Evolutionary conservation across 2,329 filamentous ascomycete species (phyloP), one percentile per base, ranked within the genome.

Genomic region (Eutypella sp.): DNA sequence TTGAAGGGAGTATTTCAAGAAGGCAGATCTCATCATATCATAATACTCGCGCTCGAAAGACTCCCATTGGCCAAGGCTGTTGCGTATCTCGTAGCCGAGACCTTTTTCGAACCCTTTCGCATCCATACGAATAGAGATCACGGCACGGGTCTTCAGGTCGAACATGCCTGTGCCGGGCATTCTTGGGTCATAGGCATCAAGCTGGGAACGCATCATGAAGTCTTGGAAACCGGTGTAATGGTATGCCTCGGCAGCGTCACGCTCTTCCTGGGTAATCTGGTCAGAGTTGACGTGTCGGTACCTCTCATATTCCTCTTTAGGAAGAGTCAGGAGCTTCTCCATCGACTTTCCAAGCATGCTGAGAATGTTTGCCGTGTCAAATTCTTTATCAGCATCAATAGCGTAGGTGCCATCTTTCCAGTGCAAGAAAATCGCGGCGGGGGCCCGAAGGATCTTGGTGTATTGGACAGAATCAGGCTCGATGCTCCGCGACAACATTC

Each of bases 1-100:
- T 67, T 99, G 93, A 24, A 99, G 74, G 9, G 91, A 96, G 66
- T 99, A 99, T 62, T 99, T 99, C 45, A 99, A 73, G 69, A 99
- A 92, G 0, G 92, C 93, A 1, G 91, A 81, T 44, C 95, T 81
- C 48, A 95, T 92, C 90, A 99, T 95, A 66, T 99, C 93, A 64
- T 85, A 95, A 65, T 93, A 96, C 60, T 99, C 95, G 47, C 91
- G 83, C 68, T 99, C 93, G 63, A 85, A 99, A 0, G 92, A 97
- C 64, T 95, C 86, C 75, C 79, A 99, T 47, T 83, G 74, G 15
- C 95, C 95, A 44, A 82, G 81, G 0, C 81, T 81, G 33, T 75
- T 68, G 48, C 82, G 84, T 56, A 99, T 90, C 65, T 99, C 88
- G 64, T 99, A 99, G 3, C 89, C 91, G 11, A 84, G 71, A 23